These are phyloP conservation scores for Cryptosporidium muris DNA, from an alignment of 169 alveolate species.

Conservation along the genomic window DNA sequence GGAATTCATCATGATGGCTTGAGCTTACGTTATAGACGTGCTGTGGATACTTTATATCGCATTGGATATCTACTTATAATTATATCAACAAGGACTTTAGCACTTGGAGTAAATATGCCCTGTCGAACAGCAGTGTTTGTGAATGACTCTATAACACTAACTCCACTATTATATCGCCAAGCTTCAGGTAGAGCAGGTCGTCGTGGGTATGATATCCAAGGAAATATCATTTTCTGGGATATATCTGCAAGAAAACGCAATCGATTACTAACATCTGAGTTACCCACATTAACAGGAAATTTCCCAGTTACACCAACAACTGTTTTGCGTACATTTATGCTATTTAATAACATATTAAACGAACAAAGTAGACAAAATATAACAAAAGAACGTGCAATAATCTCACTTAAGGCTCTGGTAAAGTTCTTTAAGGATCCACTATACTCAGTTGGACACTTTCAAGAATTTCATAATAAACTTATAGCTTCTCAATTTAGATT, in stretches of 20 bases:
- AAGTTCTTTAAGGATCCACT: conserved; percentile 59
- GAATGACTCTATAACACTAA: conserved; percentile 84
- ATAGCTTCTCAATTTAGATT: conserved; percentile 66
- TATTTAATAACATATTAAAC: conserved; percentile 37
- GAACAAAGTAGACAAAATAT: conserved; percentile 36
- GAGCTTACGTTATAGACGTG: conserved; percentile 76
- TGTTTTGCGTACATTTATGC: conserved; percentile 60
- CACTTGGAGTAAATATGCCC: conserved; percentile 93
- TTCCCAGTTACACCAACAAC: conserved; percentile 70
- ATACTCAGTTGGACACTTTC: conserved; percentile 51
- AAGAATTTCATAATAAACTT: conserved; percentile 54
- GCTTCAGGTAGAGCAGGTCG: conserved; percentile 92
- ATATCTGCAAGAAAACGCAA: conserved; percentile 83
- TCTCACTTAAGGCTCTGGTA: conserved; percentile 54
- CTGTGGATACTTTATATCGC: conserved; percentile 86
- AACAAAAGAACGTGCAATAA: conserved; percentile 50
- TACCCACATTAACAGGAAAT: conserved; percentile 80
- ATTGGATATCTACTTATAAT: conserved; percentile 85
- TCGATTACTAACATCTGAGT: conserved; percentile 79
- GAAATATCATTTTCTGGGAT: conserved; percentile 89
- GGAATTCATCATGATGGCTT: conserved; percentile 91
- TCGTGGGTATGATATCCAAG: conserved; percentile 91
- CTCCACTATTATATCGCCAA: conserved; percentile 89
- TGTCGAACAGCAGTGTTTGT: conserved; percentile 86
- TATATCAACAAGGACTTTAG: conserved; percentile 86